phyloP scores from a whole-genome alignment of 2,329 filamentous ascomycete species.

The Exophiala sp. region DNA sequence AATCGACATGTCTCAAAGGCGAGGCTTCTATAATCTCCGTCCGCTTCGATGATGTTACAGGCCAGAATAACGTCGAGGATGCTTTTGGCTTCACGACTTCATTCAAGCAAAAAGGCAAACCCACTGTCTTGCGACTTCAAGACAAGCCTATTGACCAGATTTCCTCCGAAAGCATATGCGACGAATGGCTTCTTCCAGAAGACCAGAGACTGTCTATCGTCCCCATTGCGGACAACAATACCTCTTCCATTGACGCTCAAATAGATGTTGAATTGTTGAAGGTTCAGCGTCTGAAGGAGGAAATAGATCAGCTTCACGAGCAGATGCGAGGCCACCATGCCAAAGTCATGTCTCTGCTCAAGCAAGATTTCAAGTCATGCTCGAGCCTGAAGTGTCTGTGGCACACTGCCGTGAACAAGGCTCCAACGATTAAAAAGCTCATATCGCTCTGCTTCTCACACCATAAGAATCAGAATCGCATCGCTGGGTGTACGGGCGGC shows the following conservation, averaged over 20 bases:
- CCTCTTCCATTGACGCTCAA: slow-evolving; percentile 4
- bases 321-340: slow-evolving; percentile 30
- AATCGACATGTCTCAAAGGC: slow-evolving; percentile 30
- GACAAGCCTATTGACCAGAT: slow-evolving; percentile 28
- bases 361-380: slow-evolving; percentile 30
- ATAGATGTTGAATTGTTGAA: slow-evolving; percentile 29
- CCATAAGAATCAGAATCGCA: slow-evolving; percentile 9
- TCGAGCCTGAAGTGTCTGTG: slow-evolving; percentile 31
- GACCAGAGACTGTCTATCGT: slow-evolving; percentile 11
- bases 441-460: slow-evolving; percentile 31
- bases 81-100: slow-evolving; percentile 34
- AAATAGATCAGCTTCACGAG: slow-evolving; percentile 28
- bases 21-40: slow-evolving; percentile 32
- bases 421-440: slow-evolving; percentile 30
- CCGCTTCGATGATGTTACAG: slow-evolving; percentile 26
- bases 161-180: slow-evolving; percentile 23
- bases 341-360: slow-evolving; percentile 30
- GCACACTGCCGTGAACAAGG: slow-evolving; percentile 30
- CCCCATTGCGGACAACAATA: background rate
- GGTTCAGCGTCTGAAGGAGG: slow-evolving; percentile 29
- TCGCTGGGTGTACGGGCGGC: slow-evolving; percentile 12
- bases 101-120: slow-evolving; percentile 30
- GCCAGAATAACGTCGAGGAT: slow-evolving; percentile 21
- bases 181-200: slow-evolving; percentile 26
- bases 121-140: slow-evolving; percentile 30